These are phyloP conservation scores for Arbutus unedo DNA, from an alignment of 148 eudicot species.

Conservation along the genomic window DNA sequence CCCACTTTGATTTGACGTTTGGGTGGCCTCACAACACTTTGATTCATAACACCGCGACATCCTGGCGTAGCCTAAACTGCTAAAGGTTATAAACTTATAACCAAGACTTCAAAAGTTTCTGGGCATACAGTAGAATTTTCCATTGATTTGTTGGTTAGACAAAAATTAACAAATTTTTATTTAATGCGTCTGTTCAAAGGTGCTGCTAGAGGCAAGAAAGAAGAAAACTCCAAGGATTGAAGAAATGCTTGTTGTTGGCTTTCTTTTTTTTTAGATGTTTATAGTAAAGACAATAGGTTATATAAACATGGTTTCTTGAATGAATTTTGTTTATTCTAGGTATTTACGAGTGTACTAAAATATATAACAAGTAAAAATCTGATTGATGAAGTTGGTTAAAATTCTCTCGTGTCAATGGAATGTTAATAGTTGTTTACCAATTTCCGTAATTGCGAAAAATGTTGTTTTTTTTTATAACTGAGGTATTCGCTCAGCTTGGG, in stretches of 20 bases:
- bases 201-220: background rate
- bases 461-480: no score
- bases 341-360: background rate
- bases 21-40: no score
- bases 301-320: background rate
- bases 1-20: no score
- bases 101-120: no score
- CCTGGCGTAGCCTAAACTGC: no score
- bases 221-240: background rate
- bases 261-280: background rate
- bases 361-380: background rate
- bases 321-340: background rate
- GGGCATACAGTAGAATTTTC: no score
- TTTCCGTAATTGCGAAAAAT: no score
- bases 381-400: background rate
- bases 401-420: background rate
- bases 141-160: background rate
- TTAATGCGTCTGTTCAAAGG: background rate
- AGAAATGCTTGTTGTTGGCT: background rate
- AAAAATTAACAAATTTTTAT: background rate
- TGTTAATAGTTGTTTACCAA: background rate
- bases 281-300: background rate
- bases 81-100: no score
- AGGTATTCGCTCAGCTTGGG: no score
- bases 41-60: no score